These are phyloP conservation scores for Hypsizygus ulmarius DNA, from an alignment of 1,284 basidiomycete genomes.

Conservation along the genomic window DNA sequence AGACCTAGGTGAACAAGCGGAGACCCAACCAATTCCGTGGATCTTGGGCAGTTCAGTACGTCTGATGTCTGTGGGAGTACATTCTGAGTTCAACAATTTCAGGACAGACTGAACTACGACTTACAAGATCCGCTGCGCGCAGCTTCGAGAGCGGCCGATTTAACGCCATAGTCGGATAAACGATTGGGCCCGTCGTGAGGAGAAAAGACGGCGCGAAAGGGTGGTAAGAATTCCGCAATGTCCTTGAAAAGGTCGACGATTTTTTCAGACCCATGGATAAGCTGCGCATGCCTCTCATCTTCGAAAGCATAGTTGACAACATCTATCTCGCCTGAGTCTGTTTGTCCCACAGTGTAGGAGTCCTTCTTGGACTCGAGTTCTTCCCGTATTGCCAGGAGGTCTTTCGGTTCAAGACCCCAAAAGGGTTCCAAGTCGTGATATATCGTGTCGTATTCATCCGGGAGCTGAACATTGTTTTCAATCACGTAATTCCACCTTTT, in stretches of 20 bases:
- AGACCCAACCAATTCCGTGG: conserved; percentile 35
- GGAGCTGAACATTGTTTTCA: conserved; percentile 49
- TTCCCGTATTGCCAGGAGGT: conserved; percentile 35
- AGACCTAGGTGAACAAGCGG: conserved; percentile 39
- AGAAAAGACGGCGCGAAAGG: conserved; percentile 42
- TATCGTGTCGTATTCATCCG: conserved; percentile 58
- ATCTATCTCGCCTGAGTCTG: conserved; percentile 24
- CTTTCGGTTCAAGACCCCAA: conserved; percentile 48
- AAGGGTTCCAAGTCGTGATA: conserved; percentile 48
- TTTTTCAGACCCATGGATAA: conserved; percentile 26
- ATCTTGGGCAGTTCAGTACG: conserved; percentile 28
- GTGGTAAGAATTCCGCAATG: conserved; percentile 34
- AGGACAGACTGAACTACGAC: too few relatives aligned
- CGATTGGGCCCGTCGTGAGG: conserved; percentile 46
- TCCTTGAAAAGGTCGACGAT: conserved; percentile 34
- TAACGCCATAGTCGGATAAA: conserved; percentile 40
- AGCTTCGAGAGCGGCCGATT: conserved; percentile 35
- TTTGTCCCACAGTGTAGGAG: conserved; percentile 38
- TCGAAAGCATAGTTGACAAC: conserved; percentile 32
- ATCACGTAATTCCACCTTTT: conserved; percentile 56
- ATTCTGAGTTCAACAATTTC: too few relatives aligned
- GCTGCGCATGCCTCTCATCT: conserved; percentile 28
- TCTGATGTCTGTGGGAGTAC: conserved; percentile 28
- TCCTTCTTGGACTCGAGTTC: conserved; percentile 38
- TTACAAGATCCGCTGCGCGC: conserved; percentile 38